Conservation (phyloP, 139 green algal genomes). For the Chlorella sp. region DNA sequence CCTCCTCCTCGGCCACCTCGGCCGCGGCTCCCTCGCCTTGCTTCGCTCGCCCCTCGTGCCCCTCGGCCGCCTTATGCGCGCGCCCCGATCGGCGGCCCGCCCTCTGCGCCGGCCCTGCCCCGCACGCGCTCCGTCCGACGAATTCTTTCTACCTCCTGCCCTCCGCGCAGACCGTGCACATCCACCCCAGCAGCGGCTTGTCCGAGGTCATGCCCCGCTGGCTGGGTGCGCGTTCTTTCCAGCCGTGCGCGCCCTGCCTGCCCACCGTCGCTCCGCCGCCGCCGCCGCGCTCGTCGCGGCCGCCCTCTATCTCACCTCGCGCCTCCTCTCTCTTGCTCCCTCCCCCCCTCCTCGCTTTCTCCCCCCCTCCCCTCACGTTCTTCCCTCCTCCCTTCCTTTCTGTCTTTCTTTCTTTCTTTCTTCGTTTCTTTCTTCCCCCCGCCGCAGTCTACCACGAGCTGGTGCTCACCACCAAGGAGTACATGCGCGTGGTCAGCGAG, state of each 20-base stretch:
- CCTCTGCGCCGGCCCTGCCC: not conserved
- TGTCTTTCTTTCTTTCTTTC: too few species aligned
- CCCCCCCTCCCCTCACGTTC: too few species aligned
- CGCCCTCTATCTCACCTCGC: too few species aligned
- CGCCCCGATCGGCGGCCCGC: not conserved
- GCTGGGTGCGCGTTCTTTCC: too few species aligned
- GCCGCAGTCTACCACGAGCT: conserved; percentile 30
- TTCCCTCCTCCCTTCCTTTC: too few species aligned
- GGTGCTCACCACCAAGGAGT: conserved; percentile 98
- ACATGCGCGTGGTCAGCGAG: conserved; percentile 92
- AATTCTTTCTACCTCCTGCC: conserved; percentile 24
- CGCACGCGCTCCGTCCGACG: not conserved
- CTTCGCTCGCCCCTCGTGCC: not conserved
- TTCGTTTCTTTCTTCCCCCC: too few species aligned
- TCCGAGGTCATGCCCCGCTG: conserved; percentile 73
- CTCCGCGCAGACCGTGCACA: conserved; percentile 86
- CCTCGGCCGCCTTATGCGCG: not conserved
- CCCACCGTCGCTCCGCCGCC: too few species aligned
- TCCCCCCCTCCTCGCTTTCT: too few species aligned
- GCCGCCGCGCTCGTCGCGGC: too few species aligned
- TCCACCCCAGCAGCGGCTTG: conserved; percentile 89
- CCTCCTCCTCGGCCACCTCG: not conserved
- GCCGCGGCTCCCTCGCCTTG: not conserved
- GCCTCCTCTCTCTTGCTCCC: too few species aligned
- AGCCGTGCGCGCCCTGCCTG: too few species aligned